Conservation (phyloP, 768 basidiomycete species). For the Piloderma croceum region DNA sequence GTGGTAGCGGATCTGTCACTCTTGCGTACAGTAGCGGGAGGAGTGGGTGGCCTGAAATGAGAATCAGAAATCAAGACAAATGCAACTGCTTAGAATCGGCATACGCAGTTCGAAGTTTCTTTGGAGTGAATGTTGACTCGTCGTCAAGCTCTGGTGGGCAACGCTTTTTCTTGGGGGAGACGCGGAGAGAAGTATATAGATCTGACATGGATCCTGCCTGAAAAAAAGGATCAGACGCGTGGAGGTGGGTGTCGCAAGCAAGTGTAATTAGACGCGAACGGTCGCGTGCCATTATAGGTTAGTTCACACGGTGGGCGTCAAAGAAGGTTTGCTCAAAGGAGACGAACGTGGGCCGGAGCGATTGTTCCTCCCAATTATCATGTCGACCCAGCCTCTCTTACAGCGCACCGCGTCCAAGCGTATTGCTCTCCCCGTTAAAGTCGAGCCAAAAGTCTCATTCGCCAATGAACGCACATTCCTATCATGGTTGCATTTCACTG, state of each 20-base stretch:
- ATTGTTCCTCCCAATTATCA: too few species aligned
- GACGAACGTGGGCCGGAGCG: too few species aligned
- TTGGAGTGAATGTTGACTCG: conserved; percentile 56
- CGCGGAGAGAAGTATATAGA: conserved; percentile 53
- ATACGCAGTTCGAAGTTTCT: conserved; percentile 57
- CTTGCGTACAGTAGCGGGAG: conserved; percentile 46
- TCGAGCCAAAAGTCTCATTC: conserved; percentile 92
- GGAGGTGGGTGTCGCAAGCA: conserved; percentile 14
- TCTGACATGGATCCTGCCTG: conserved; percentile 58
- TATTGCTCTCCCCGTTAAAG: conserved; percentile 92
- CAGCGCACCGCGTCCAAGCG: conserved; percentile 89
- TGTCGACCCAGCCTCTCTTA: conserved; percentile 97
- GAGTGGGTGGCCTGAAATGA: conserved; percentile 48
- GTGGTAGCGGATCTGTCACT: conserved; percentile 17
- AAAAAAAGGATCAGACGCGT: too few species aligned
- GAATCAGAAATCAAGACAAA: conserved; percentile 5
- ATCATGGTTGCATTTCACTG: conserved; percentile 98
- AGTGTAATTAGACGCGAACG: conserved; percentile 9
- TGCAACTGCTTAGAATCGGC: too few species aligned
- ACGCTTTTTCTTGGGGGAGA: conserved; percentile 72
- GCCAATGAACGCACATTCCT: conserved; percentile 95
- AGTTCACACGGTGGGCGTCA: too few species aligned
- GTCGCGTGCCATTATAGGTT: conserved; percentile 3
- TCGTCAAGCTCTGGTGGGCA: conserved; percentile 44
- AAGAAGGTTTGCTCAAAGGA: too few species aligned